Base-by-base conservation (phyloP, 352 stramenopile species). In the Phytophthora pisi region DNA sequence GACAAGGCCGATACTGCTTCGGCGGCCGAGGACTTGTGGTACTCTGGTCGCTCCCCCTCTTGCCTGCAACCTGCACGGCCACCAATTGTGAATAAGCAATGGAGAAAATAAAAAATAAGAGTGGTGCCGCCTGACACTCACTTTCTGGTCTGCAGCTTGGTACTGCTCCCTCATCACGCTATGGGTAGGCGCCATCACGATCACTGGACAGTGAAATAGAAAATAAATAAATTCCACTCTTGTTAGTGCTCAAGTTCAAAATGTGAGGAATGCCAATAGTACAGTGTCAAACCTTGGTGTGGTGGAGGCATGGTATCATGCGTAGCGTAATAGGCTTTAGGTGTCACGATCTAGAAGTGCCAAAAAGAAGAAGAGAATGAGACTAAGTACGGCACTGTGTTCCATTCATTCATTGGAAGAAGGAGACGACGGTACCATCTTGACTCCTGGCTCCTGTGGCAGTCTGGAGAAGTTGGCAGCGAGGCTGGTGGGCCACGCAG, bases 241-340 rank as follows among this genome's bases (percentile, higher is more conserved):
- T 18, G 23, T 65, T 18, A 62, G 34, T 51, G 16, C 15, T 47
- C 16, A 23, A 47, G 40, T 47, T 15, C 15, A 20, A 18, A 50
- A 23, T 26, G 15, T 46, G 15, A 46, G 13, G 40, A 46, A 46
- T 20, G 4, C n/a, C 6, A 46, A 20, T 20, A 20, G 40, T 7
- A 42, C 16, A 46, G 16, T 20, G 26, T 23, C 43, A 26, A 70
- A 90, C 85, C 80, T 91, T 92, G 85, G 20, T 77, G 46, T 4
- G 56, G 34, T 36, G 80, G 78, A 15, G 85, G 83, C 80, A 86
- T 87, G 0, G 85, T 91, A 51, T 93, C 74, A 43, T 91, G 61
- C 45, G 81, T 93, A 54, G 85, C 85, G 26, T 88, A 59, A 57
- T 91, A 93, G 49, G 62, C 65, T 43, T 78, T 75, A 3, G 85